These are phyloP conservation scores for Fusarium sp. DNA, from an alignment of 2,329 filamentous ascomycete genomes.

Conservation along the genomic window DNA sequence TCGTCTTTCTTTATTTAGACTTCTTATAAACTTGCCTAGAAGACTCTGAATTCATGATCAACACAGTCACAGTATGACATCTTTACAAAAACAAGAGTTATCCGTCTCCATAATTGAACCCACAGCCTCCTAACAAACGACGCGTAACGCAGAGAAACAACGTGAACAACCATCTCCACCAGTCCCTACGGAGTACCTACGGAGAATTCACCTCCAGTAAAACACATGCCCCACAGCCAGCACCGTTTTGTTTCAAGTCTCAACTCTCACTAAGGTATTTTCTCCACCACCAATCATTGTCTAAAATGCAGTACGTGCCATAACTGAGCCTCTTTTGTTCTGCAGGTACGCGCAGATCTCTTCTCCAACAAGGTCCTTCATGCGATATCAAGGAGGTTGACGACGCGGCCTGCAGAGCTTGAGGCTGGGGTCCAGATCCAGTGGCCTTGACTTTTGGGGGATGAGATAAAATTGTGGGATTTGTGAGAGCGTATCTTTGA, in stretches of 20 bases:
- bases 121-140: constrained; percentile 18
- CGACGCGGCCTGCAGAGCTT: constrained; percentile 5
- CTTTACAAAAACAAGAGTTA: not conserved
- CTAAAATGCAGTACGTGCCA: not conserved
- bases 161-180: not conserved
- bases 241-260: constrained; percentile 19
- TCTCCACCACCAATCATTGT: constrained; percentile 17
- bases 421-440: constrained; percentile 13
- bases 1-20: not conserved
- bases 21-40: no score
- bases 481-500: not conserved
- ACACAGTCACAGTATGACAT: not conserved
- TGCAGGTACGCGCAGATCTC: constrained; percentile 13
- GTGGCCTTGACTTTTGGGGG: not conserved
- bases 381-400: constrained; percentile 4
- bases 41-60: not conserved
- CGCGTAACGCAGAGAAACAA: constrained; percentile 14
- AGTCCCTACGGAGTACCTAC: not conserved
- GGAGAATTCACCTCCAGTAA: constrained; percentile 4
- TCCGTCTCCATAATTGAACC: constrained; percentile 11
- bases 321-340: not conserved
- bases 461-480: constrained; percentile 7
- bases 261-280: not conserved
- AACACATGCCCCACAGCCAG: constrained; percentile 9
- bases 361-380: not conserved